A percentile compares a stretch with the other conserved stretches of the same genome.
Conservation (phyloP, 2,329 filamentous ascomycete species). For the Paramyrothecium sp. region DNA sequence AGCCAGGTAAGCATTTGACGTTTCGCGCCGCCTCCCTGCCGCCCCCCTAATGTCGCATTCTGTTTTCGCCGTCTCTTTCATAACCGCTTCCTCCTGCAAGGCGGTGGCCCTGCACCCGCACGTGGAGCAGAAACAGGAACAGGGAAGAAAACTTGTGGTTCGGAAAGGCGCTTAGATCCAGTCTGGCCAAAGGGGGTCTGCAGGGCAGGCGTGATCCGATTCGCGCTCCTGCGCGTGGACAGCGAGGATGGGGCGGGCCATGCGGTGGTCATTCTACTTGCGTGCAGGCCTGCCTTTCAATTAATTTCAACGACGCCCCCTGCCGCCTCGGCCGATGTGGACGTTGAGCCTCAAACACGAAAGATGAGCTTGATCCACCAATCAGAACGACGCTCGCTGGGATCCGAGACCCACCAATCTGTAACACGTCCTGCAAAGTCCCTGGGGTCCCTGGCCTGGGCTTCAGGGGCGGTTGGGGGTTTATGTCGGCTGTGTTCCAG, state of each 20-base stretch:
- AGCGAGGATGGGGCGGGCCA: too few species aligned
- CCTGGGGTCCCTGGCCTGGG: background rate
- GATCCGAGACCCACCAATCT: background rate
- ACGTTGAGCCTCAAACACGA: conserved; percentile 24
- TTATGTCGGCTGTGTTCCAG: conserved; percentile 16
- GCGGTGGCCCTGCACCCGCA: too few species aligned
- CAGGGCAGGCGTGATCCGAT: background rate
- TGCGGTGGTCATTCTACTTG: background rate
- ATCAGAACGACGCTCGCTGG: conserved; percentile 14
- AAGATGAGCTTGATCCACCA: conserved; percentile 18
- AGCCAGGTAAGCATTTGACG: too few species aligned
- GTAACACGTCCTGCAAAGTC: background rate
- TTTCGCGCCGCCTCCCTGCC: too few species aligned
- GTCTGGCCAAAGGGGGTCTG: background rate
- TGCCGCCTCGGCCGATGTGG: conserved; percentile 3
- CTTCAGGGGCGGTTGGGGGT: conserved; percentile 1
- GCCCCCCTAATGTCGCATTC: too few species aligned
- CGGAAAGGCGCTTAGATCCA: background rate
- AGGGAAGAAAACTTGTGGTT: too few species aligned
- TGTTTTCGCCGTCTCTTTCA: too few species aligned
- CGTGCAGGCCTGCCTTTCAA: too few species aligned
- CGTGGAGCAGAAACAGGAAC: too few species aligned
- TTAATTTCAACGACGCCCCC: conserved; percentile 7
- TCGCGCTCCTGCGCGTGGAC: background rate
- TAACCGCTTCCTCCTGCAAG: too few species aligned